Conservation (phyloP, 805 yeast genomes). For the Cyberlindnera maritima region DNA sequence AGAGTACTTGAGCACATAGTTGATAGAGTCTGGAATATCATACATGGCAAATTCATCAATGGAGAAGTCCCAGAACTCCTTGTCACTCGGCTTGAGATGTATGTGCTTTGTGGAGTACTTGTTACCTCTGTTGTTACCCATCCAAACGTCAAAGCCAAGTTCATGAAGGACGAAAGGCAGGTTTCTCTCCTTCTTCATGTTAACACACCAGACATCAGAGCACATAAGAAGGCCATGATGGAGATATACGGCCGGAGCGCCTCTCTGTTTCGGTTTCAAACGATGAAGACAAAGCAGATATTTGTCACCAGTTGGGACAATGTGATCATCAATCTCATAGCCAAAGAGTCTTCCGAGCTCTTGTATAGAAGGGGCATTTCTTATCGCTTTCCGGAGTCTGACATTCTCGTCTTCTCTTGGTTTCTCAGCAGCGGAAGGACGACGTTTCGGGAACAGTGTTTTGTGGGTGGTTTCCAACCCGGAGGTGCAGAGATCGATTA, state of each 20-base stretch:
- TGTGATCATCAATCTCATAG: conserved; percentile 68
- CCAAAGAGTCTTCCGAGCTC: conserved; percentile 70
- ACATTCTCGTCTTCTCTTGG: conserved; percentile 18
- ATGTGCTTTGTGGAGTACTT: conserved; percentile 85
- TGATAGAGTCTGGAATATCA: conserved; percentile 84
- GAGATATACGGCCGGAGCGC: conserved; percentile 61
- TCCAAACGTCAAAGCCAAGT: conserved; percentile 89
- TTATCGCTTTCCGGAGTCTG: conserved; percentile 24
- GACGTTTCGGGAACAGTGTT: conserved; percentile 1
- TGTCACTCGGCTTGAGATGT: conserved; percentile 36
- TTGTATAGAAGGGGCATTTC: conserved; percentile 51
- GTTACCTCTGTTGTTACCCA: conserved; percentile 91
- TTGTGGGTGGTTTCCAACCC: conserved; percentile 1
- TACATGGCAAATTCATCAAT: conserved; percentile 89
- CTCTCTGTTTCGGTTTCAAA: conserved; percentile 40
- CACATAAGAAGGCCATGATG: conserved; percentile 93
- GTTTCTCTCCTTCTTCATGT: conserved; percentile 43
- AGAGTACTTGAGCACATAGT: conserved; percentile 61
- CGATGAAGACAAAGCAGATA: conserved; percentile 77
- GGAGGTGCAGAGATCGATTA: conserved; percentile 30
- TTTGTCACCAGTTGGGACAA: conserved; percentile 75
- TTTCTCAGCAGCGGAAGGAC: neutral
- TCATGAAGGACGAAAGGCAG: conserved; percentile 78
- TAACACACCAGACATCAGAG: conserved; percentile 76
- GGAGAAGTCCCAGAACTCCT: conserved; percentile 81